Conservation (phyloP, 192 early-diverging fungal genomes). For the Chytriomyces sp. region DNA sequence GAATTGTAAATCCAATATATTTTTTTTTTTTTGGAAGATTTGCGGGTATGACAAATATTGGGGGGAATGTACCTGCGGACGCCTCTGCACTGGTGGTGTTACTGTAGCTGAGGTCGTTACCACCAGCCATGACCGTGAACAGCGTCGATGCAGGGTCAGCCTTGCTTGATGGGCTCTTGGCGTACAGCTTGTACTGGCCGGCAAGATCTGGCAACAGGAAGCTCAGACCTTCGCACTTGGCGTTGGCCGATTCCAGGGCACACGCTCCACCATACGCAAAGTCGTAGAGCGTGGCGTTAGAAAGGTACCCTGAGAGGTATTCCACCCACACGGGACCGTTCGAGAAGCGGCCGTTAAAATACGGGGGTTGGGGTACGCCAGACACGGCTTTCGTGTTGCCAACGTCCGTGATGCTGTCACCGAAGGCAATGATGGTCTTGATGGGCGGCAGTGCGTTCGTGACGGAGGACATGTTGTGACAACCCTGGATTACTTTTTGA, state of each 20-base stretch:
- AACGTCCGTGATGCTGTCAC: conserved; percentile 48
- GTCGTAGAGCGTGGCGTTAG: conserved; percentile 29
- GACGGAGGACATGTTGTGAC: background rate
- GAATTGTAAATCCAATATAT: background rate
- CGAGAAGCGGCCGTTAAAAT: conserved; percentile 51
- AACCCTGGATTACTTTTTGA: background rate
- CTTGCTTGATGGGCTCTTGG: background rate
- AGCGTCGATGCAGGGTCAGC: background rate
- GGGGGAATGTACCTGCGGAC: background rate
- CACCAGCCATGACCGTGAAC: conserved; percentile 20
- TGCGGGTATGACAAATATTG: background rate
- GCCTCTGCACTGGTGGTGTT: background rate
- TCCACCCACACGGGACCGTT: conserved; percentile 59
- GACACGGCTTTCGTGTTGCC: conserved; percentile 42
- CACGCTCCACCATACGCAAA: conserved; percentile 55
- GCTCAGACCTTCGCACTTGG: background rate
- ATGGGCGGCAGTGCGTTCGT: conserved; percentile 18
- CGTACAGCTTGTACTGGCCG: background rate
- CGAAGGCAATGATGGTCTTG: conserved; percentile 55
- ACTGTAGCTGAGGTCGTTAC: conserved; percentile 22
- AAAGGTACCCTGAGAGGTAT: conserved; percentile 32
- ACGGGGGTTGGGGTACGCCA: conserved; percentile 33
- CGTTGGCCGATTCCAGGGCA: conserved; percentile 22
- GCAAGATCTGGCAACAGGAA: conserved; percentile 9
- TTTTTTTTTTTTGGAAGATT: background rate